Conservation (phyloP, 805 yeast genomes). For the Candida namnaoensis region DNA sequence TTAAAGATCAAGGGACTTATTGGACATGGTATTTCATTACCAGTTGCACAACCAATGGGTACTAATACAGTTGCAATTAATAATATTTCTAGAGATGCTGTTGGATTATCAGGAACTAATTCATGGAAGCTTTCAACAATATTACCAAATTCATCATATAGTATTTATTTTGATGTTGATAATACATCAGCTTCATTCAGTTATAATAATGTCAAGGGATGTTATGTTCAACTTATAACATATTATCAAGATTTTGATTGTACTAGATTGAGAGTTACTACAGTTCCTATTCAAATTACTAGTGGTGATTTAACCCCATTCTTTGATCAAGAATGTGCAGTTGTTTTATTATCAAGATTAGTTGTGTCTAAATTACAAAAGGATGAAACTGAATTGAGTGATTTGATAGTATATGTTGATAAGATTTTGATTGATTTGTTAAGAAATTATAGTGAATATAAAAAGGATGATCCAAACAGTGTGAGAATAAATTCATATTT, state of each 20-base stretch:
- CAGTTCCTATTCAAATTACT: slow-evolving; percentile 37
- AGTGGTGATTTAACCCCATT: slow-evolving; percentile 33
- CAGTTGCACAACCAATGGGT: slow-evolving; percentile 1
- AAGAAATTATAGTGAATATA: slow-evolving; percentile 37
- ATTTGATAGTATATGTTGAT: slow-evolving; percentile 33
- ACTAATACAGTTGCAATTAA: not conserved
- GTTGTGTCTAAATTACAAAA: slow-evolving; percentile 24
- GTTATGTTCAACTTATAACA: slow-evolving; percentile 44
- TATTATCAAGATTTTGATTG: slow-evolving; percentile 51
- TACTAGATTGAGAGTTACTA: slow-evolving; percentile 52
- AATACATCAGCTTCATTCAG: slow-evolving; percentile 7
- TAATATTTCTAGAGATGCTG: not conserved
- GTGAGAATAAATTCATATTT: slow-evolving; percentile 40
- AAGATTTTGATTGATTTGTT: slow-evolving; percentile 37
- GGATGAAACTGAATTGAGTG: slow-evolving; percentile 26
- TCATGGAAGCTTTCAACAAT: slow-evolving; percentile 54
- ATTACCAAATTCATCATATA: slow-evolving; percentile 51
- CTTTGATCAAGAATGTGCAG: slow-evolving; percentile 66
- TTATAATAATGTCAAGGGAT: slow-evolving; percentile 13
- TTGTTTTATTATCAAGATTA: slow-evolving; percentile 50
- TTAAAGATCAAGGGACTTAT: slow-evolving; percentile 49
- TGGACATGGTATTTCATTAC: slow-evolving; percentile 51
- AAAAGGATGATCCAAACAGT: slow-evolving; percentile 35
- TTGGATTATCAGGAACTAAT: slow-evolving; percentile 45
- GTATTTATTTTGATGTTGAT: slow-evolving; percentile 44